Conservation (phyloP, 345 rosid genomes). For the Crucihimalaya himalaica region DNA sequence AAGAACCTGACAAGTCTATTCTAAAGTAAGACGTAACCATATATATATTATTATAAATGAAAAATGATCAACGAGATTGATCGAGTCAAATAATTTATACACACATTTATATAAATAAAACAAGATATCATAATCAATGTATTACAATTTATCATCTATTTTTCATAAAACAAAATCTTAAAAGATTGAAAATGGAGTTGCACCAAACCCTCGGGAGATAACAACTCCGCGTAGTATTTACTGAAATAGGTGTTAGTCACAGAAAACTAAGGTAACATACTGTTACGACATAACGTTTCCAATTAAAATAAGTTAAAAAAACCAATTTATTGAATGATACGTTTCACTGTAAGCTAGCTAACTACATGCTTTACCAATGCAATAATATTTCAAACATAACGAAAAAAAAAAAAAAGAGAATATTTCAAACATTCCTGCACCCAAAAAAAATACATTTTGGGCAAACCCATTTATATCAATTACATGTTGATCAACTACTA, state of each 20-base stretch:
- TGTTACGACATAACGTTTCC: constrained; percentile 16
- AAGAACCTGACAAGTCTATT: not conserved
- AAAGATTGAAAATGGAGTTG: not conserved
- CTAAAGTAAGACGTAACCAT: not conserved
- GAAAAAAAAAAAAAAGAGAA: not conserved
- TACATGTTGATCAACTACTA: constrained; percentile 21
- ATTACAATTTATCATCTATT: not conserved
- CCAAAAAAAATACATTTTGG: not conserved
- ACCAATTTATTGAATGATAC: constrained; percentile 22
- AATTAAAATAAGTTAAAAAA: not conserved
- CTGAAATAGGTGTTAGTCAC: not conserved
- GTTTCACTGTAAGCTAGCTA: constrained; percentile 24
- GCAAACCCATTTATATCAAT: not conserved
- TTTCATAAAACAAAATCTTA: not conserved
- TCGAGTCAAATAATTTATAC: constrained; percentile 16
- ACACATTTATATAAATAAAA: not conserved
- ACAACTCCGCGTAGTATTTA: not conserved
- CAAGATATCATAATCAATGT: constrained; percentile 1
- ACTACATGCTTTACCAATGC: not conserved
- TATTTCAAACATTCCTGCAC: constrained; percentile 18
- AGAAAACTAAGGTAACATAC: not conserved
- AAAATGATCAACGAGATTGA: not conserved
- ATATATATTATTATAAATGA: not conserved
- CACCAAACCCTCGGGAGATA: constrained; percentile 5
- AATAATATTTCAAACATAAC: constrained; percentile 12